Evolutionary conservation across 352 stramenopile species (phyloP).

Genomic region (Pythium periplocum): DNA sequence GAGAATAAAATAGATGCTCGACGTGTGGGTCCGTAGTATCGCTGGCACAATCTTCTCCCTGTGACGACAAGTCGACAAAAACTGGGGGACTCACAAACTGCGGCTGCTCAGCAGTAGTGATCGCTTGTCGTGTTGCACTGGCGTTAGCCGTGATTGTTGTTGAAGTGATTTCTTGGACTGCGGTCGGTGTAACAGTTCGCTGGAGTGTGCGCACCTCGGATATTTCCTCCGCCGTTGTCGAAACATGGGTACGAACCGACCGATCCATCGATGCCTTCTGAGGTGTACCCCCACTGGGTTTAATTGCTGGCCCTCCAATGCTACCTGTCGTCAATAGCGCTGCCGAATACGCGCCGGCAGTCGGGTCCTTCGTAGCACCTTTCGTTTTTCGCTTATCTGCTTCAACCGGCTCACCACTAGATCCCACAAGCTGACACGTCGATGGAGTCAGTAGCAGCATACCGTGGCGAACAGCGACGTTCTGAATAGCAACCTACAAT

Average conservation of each 20-base stretch:
- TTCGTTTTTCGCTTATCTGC: constrained; percentile 14
- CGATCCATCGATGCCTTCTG: too few relatives aligned
- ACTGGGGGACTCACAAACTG: constrained; percentile 12
- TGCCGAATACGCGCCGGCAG: constrained; percentile 45
- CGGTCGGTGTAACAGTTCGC: too few relatives aligned
- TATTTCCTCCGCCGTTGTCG: too few relatives aligned
- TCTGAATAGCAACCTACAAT: constrained; percentile 44
- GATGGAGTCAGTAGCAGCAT: constrained; percentile 60
- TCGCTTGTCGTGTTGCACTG: too few relatives aligned
- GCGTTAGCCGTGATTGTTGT: too few relatives aligned
- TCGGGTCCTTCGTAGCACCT: not conserved
- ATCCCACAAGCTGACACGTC: constrained; percentile 54
- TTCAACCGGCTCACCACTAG: constrained; percentile 21
- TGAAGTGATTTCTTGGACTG: too few relatives aligned
- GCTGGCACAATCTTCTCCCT: constrained; percentile 55
- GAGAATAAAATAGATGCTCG: constrained; percentile 74
- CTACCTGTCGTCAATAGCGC: constrained; percentile 17
- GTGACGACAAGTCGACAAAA: constrained; percentile 60
- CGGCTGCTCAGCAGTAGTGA: not conserved
- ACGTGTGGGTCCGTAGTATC: constrained; percentile 70
- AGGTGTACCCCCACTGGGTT: too few relatives aligned
- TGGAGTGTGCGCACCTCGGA: too few relatives aligned
- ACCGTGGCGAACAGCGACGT: constrained; percentile 65
- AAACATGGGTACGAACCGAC: too few relatives aligned
- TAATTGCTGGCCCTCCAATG: too few relatives aligned